A percentile compares a stretch with the other conserved stretches of the same genome.
phyloP scores from a whole-genome alignment of 2,329 filamentous ascomycete genomes.

The Colletotrichum theobromicola region DNA sequence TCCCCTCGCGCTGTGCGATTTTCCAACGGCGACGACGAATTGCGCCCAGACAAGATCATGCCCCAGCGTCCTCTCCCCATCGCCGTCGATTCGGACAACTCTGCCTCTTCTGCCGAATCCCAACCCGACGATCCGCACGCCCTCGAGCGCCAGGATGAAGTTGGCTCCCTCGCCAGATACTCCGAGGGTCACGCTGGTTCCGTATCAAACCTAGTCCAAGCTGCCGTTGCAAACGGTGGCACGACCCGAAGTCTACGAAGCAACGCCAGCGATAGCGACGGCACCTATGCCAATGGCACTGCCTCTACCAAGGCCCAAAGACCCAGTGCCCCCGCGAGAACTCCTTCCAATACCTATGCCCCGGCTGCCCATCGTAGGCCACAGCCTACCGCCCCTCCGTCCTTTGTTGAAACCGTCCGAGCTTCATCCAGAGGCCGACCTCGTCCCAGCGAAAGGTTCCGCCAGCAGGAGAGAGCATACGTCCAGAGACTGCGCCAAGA shows the following conservation, averaged over 20 bases:
- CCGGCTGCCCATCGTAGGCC: slow-evolving; percentile 66
- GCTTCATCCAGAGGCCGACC: slow-evolving; percentile 59
- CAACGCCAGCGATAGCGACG: slow-evolving; percentile 28
- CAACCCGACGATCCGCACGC: slow-evolving; percentile 48
- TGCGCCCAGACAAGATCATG: slow-evolving; percentile 46
- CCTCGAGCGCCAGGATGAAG: slow-evolving; percentile 54
- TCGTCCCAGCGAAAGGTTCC: slow-evolving; percentile 55
- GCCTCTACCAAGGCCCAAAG: slow-evolving; percentile 59
- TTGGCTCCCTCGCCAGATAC: slow-evolving; percentile 50
- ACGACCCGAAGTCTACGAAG: slow-evolving; percentile 20
- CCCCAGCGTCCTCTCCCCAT: slow-evolving; percentile 37
- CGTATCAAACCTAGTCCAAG: slow-evolving; percentile 41
- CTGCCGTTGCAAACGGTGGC: slow-evolving; percentile 17
- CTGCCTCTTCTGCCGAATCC: slow-evolving; percentile 51
- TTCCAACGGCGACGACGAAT: slow-evolving; percentile 52
- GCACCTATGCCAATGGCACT: slow-evolving; percentile 29
- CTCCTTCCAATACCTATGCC: slow-evolving; percentile 81
- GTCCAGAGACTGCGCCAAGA: slow-evolving; percentile 90
- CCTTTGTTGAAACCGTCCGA: slow-evolving; percentile 50
- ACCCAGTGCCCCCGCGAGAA: slow-evolving; percentile 72
- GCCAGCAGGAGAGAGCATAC: slow-evolving; percentile 92
- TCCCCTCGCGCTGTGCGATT: slow-evolving; percentile 64
- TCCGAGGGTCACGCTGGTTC: slow-evolving; percentile 46
- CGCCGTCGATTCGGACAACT: slow-evolving; percentile 53
- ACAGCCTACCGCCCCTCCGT: slow-evolving; percentile 38